Conservation (phyloP, 805 yeast species). For the Kluyveromyces siamensis region DNA sequence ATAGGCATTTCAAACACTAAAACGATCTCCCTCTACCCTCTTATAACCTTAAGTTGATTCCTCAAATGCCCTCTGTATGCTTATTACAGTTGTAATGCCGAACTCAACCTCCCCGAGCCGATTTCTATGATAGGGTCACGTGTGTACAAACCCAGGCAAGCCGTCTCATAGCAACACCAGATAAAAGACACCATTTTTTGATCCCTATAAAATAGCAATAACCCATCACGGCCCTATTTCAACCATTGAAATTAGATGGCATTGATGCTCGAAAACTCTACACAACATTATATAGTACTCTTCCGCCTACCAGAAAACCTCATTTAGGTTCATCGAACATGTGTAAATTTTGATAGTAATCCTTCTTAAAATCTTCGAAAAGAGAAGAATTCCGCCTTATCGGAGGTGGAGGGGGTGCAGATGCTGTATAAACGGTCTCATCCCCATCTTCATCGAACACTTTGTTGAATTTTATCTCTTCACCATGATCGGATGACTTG, state of each 20-base stretch:
- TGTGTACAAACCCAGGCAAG: no score
- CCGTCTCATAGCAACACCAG: no score
- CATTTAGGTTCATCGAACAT: constrained; percentile 14
- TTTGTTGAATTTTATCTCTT: not conserved
- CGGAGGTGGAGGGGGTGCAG: constrained; percentile 5
- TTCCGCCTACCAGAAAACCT: not conserved
- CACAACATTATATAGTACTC: not conserved
- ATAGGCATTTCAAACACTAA: not conserved
- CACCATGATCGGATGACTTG: not conserved
- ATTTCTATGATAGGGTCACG: no score
- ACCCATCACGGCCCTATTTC: no score
- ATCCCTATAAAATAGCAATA: no score
- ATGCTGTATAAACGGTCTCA: not conserved
- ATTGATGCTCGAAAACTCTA: not conserved
- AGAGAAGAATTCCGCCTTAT: constrained; percentile 19
- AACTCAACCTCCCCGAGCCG: no score
- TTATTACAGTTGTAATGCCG: no score
- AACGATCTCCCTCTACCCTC: no score
- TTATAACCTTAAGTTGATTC: no score
- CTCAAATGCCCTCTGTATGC: no score
- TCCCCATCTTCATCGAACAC: not conserved
- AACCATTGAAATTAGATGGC: no score
- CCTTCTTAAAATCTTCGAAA: constrained; percentile 26
- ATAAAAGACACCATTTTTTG: no score
- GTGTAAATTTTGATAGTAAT: constrained; percentile 20